Evolutionary conservation across 768 basidiomycete genomes (phyloP).

Genomic region (Pleurotus tuber-regium): DNA sequence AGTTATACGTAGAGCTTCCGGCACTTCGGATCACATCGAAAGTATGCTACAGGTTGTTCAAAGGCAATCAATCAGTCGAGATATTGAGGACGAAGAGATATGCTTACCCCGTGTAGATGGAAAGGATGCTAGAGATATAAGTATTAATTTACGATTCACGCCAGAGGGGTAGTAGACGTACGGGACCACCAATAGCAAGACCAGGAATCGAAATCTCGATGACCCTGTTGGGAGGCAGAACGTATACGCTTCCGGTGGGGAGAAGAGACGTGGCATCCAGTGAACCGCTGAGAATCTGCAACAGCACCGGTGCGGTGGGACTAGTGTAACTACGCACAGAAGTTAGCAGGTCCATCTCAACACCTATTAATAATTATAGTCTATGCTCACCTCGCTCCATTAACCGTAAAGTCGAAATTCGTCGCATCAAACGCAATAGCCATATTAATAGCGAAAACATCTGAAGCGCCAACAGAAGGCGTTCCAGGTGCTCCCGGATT

Average conservation of each 20-base stretch:
- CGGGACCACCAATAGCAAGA: constrained; percentile 31
- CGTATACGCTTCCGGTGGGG: constrained; percentile 39
- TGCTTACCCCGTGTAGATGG: constrained; percentile 40
- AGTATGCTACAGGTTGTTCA: constrained; percentile 29
- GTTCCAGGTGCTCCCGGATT: constrained; percentile 26
- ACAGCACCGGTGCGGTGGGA: constrained; percentile 40
- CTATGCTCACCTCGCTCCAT: constrained; percentile 28
- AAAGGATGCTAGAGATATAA: constrained; percentile 32
- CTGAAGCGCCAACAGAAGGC: constrained; percentile 33
- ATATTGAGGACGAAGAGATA: background rate
- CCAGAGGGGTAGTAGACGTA: constrained; percentile 18
- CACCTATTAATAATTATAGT: too few species aligned
- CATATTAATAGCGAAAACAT: constrained; percentile 30
- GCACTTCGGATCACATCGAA: constrained; percentile 41
- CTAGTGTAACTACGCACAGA: constrained; percentile 17
- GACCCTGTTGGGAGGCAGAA: constrained; percentile 38
- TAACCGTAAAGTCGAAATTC: constrained; percentile 27
- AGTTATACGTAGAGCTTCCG: constrained; percentile 35
- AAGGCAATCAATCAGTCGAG: background rate
- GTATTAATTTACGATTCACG: background rate
- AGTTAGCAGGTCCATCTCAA: too few species aligned
- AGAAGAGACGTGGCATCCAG: constrained; percentile 31
- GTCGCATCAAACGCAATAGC: constrained; percentile 21
- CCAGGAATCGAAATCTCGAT: constrained; percentile 48
- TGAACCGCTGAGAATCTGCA: constrained; percentile 44